Base-by-base conservation (phyloP, 805 yeast species). In the Kodamaea kaohsiungensis region DNA sequence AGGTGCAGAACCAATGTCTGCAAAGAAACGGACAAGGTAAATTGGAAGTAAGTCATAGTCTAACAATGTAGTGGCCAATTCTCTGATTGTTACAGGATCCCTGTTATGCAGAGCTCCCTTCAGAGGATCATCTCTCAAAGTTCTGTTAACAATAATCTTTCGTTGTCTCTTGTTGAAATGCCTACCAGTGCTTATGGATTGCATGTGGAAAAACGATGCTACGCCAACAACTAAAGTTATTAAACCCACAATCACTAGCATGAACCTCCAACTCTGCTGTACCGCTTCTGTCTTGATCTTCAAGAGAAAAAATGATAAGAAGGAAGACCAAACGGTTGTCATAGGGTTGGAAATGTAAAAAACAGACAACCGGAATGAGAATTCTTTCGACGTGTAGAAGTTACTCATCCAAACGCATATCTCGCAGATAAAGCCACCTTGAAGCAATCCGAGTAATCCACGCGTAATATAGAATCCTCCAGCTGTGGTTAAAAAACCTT, bases 71-170 rank as follows among this genome's bases (percentile, higher is more conserved):
- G 67, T 59, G 59, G 69, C 64, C n/a, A 85, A 58, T 65, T 70
- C 74, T 47, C 63, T 71, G 3, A 70, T 57, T 2, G 76, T 65
- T 16, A 85, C 64, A 4, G 85, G 83, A 59, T 81, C 80, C 62
- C 87, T 73, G 62, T 85, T 84, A 62, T 84, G 75, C 88, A 84
- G 83, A 56, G 82, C 87, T 25, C 88, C 87, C 57, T 76, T 76
- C 3, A 74, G 61, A 7, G 89, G 89, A 61, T 85, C 89, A 63
- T 85, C 88, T 59, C 88, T 69, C 51, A 85, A 65, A 1, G 85
- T 75, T 56, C 83, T 71, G 62, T 84, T 84, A 49, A 83, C 87
- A 30, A 83, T 70, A 53, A 85, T 83, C 54, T 79, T 78, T 64
- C 80, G 82, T 56, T 85, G 86, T 45, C 81, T 66, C 1, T 81